Evolutionary conservation across 352 stramenopile genomes (phyloP).

Genomic region (Thalassiosira livingstoniorum): DNA sequence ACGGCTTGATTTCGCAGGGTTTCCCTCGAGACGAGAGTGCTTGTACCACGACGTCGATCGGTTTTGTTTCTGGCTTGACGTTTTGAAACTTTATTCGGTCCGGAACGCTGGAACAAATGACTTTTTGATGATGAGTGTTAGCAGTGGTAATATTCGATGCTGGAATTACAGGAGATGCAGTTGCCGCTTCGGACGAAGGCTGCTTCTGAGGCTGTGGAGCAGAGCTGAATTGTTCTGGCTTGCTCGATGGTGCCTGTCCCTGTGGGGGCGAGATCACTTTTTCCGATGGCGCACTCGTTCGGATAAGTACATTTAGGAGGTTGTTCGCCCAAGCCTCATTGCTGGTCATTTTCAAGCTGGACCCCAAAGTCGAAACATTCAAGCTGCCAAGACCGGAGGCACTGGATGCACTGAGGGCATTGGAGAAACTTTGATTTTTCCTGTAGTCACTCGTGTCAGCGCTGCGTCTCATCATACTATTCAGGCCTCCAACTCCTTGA

Average conservation of each 20-base stretch:
- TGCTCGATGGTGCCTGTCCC: background rate
- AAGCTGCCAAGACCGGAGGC: no score
- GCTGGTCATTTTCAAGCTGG: no score
- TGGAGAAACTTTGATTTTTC: constrained; percentile 41
- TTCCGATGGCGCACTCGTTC: no score
- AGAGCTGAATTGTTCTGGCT: background rate
- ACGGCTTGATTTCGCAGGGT: constrained; percentile 33
- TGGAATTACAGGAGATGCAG: background rate
- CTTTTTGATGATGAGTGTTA: background rate
- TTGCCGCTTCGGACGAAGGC: background rate
- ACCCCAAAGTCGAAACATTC: no score
- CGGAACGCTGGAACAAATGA: constrained; percentile 44
- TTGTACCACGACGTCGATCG: constrained; percentile 48
- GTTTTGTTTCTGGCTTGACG: constrained; percentile 21
- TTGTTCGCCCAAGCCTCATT: no score
- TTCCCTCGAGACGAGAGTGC: constrained; percentile 38
- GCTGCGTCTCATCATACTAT: background rate
- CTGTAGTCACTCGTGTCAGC: constrained; percentile 4
- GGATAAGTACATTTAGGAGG: background rate
- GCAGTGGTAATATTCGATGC: background rate
- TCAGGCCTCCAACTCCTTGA: background rate
- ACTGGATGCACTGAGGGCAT: no score
- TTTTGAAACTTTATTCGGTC: constrained; percentile 57
- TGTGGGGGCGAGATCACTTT: background rate
- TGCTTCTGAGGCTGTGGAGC: background rate